Base-by-base conservation (phyloP, 83 land plant genomes). In the Picea mariana region DNA sequence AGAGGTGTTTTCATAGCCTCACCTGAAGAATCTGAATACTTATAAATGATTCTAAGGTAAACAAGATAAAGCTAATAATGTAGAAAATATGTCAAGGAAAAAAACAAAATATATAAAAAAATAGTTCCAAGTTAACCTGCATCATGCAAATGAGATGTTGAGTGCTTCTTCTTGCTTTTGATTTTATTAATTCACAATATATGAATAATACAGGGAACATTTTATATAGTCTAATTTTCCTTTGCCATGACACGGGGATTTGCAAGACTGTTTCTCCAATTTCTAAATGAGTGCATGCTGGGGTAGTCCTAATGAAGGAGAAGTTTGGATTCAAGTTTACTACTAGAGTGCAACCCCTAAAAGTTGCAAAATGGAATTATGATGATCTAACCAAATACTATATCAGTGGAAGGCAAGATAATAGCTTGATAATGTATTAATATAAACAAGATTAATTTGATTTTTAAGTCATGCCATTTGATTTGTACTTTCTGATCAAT, bases 191-290 rank as follows among this genome's bases (percentile, higher is more conserved):
- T 34, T 71, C 49, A 71, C 11, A 16, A 71, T 71, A 71, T 17
- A 42, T 71, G 75, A 42, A 71, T 18, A 3, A 71, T 40, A 71
- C 7, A 0, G 6, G 6, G 75, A 71, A 71, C 49, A 34, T 6
- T 71, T 38, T 71, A 40, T 42, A 38, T 71, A 38, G 11, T 71
- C 8, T n/a, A 71, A 17, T 71, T 71, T 42, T 42, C 17, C 52
- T 71, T 2, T 40, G 49, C 75, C 75, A 40, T 24, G 79, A 44
- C n/a, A 80, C 83, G 94, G 94, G 99, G 23, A 91, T 96, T 23
- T 94, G 97, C 89, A 96, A 96, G 84, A 96, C 94, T 80, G 81
- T 96, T 67, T 91, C 99, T 20, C 99, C 99, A 24, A 26, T 94
- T 59, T 82, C 75, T 83, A 88, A 97, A 75, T 78, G 87, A 61